Conservation (phyloP, 805 yeast species). For the Kuraishia borneana region DNA sequence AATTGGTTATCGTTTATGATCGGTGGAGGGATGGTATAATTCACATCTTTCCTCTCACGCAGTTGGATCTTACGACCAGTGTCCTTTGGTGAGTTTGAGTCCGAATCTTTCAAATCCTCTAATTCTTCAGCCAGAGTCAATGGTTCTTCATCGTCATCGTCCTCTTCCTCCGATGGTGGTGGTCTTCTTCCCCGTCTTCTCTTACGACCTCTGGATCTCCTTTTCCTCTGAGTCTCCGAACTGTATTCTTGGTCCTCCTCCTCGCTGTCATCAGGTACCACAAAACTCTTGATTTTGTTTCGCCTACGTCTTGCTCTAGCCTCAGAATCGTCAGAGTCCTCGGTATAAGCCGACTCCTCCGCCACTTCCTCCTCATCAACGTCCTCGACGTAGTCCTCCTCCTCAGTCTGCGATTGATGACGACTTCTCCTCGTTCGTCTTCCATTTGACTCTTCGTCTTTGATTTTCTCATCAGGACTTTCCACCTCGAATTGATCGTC, state of each 20-base stretch:
- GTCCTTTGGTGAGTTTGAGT: conserved; percentile 36
- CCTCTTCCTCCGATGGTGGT: conserved; percentile 3
- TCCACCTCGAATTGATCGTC: conserved; percentile 1
- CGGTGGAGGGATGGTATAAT: conserved; percentile 81
- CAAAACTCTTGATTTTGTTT: background rate
- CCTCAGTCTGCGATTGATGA: background rate
- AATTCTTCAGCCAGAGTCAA: conserved; percentile 52
- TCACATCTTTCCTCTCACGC: conserved; percentile 61
- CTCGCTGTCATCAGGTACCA: conserved; percentile 1
- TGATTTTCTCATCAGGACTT: background rate
- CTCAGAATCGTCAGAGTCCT: background rate
- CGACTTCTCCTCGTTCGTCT: conserved; percentile 1
- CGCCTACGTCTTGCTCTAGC: background rate
- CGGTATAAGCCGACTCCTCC: conserved; percentile 1
- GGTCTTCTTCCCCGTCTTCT: conserved; percentile 1
- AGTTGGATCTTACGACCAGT: conserved; percentile 30
- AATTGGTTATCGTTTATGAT: conserved; percentile 31
- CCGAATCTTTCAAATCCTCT: conserved; percentile 52
- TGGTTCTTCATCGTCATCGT: conserved; percentile 8
- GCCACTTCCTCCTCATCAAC: conserved; percentile 1
- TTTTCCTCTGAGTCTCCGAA: background rate
- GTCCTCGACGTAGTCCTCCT: conserved; percentile 1
- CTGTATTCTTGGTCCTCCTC: conserved; percentile 1
- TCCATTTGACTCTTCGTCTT: background rate
- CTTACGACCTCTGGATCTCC: background rate